Base-by-base conservation (phyloP, 108 stramenopile species). In the Skeletonema costatum region DNA sequence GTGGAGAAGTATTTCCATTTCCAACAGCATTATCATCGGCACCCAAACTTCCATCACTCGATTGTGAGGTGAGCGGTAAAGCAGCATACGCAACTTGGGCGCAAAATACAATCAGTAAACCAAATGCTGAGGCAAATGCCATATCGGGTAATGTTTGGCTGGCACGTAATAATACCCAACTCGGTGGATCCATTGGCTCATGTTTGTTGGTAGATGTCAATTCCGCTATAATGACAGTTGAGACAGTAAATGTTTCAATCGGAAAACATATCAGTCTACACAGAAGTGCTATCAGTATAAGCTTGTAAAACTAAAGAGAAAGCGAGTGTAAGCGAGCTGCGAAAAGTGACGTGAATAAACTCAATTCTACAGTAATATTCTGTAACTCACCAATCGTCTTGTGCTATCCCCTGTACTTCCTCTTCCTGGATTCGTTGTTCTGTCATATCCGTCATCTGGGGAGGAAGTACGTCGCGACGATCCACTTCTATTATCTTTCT, bases 111-210 rank as follows among this genome's bases (percentile, higher is more conserved):
- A 82, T 70, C 13, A 82, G 25, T 9, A 76, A 58, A 16, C 74
- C 75, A 21, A 76, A 76, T 38, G 81, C 75, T 16, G 74, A 75
- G 38, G 81, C 70, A 38, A 82, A 72, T 62, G 60, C 62, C 44
- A 82, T 53, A 31, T 82, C 74, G 13, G 81, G 81, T n/a, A 82
- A 53, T 32, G 81, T 82, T 82, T 82, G 81, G 60, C 81, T 71
- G 46, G 66, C 61, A 42, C 81, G 68, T 1, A 82, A 44, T 50
- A 82, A 12, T 66, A 75, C 68, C 51, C 66, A 60, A 64, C 72
- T 60, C n/a, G 48, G 48, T 39, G 56, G 36, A 41, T 60, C 36
- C 9, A 16, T 10, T n/a, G n/a, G n/a, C 42, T 38, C 29, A 32
- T 17, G 6, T 19, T 19, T 31, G 33, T 10, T 25, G 58, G 72